phyloP scores from a whole-genome alignment of 2,329 filamentous ascomycete genomes.

The Rosellinia necatrix region DNA sequence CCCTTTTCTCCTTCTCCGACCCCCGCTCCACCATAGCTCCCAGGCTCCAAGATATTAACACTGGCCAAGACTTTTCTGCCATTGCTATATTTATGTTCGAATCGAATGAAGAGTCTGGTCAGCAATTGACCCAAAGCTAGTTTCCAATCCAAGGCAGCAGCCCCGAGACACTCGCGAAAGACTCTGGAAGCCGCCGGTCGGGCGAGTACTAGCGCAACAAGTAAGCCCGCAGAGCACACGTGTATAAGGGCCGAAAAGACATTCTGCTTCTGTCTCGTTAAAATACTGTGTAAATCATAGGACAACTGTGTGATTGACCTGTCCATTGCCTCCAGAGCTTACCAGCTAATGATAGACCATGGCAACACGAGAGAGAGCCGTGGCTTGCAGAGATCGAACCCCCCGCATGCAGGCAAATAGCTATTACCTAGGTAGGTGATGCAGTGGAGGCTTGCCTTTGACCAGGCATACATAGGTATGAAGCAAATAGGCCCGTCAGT shows the following conservation, averaged over 20 bases:
- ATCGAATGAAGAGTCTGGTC: constrained; percentile 1
- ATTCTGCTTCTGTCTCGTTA: too few species aligned
- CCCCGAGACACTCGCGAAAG: constrained; percentile 31
- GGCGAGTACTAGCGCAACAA: constrained; percentile 13
- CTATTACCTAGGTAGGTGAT: too few species aligned
- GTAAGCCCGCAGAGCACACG: constrained; percentile 30
- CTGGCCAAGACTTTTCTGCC: constrained; percentile 9
- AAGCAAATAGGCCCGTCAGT: too few species aligned
- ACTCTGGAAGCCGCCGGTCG: constrained; percentile 32
- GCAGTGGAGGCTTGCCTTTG: too few species aligned
- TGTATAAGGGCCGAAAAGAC: constrained; percentile 29
- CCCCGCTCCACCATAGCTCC: not conserved
- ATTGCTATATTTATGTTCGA: constrained; percentile 9
- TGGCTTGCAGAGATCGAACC: too few species aligned
- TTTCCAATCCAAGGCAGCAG: constrained; percentile 32
- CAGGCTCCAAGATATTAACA: not conserved
- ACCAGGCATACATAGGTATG: too few species aligned
- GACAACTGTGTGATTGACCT: constrained; percentile 14
- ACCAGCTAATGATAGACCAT: constrained; percentile 34
- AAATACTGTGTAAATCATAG: not conserved
- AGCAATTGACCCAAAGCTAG: not conserved
- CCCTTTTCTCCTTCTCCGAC: not conserved
- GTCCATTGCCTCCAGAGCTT: constrained; percentile 34
- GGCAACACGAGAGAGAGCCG: too few species aligned
- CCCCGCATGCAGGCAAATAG: too few species aligned